phyloP scores from a whole-genome alignment of 106 monocot species.

The Posidonia australis region DNA sequence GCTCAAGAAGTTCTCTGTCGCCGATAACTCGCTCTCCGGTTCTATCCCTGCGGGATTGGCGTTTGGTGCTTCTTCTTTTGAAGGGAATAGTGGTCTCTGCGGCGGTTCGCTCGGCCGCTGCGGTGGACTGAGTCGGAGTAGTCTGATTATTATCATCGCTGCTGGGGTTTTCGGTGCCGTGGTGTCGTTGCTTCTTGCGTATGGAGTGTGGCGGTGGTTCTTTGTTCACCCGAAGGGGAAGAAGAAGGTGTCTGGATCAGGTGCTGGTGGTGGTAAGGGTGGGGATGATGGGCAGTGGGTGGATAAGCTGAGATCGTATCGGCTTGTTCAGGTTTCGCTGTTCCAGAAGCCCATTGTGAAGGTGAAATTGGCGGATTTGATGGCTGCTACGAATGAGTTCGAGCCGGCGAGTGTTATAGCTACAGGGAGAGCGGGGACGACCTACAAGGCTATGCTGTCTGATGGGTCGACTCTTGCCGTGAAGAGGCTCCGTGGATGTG shows the following conservation, averaged over 20 bases:
- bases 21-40: conserved; percentile 14
- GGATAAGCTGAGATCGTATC: conserved; percentile 39
- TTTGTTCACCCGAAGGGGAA: background rate
- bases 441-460: conserved; percentile 52
- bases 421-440: conserved; percentile 48
- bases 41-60: conserved; percentile 6
- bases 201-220: conserved; percentile 12
- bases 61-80: conserved; percentile 13
- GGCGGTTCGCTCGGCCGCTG: conserved; percentile 12
- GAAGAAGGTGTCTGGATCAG: background rate
- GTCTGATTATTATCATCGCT: conserved; percentile 19
- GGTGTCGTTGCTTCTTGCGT: conserved; percentile 11
- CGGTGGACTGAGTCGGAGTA: conserved; percentile 16
- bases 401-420: conserved; percentile 36
- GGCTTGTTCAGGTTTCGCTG: conserved; percentile 46
- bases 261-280: no score
- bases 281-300: conserved; percentile 23
- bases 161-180: conserved; percentile 22
- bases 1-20: conserved; percentile 16
- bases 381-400: conserved; percentile 67
- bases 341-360: conserved; percentile 89
- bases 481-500: conserved; percentile 55
- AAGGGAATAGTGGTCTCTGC: conserved; percentile 17
- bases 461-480: conserved; percentile 76
- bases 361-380: conserved; percentile 69